Evolutionary conservation across 129 eudicot species (phyloP).

Genomic region (Pittosporum tobira): DNA sequence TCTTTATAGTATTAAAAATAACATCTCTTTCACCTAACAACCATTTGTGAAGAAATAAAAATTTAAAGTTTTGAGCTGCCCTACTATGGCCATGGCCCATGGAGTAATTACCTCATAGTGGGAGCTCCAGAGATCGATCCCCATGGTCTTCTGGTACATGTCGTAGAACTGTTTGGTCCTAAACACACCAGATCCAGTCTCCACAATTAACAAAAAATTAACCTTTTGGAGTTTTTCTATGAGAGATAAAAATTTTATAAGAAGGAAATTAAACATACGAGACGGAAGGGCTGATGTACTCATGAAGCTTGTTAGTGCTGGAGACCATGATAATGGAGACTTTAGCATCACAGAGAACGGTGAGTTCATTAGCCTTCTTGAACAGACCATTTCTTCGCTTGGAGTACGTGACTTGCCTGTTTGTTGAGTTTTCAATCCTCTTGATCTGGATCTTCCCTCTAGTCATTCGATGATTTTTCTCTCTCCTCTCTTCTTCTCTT

Average conservation of each 20-base stretch:
- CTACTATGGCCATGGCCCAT: too few relatives aligned
- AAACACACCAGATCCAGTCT: neutral
- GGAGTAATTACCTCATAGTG: slow-evolving; percentile 27
- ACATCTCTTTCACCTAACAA: too few relatives aligned
- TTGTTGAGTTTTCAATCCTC: slow-evolving; percentile 44
- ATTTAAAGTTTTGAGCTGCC: too few relatives aligned
- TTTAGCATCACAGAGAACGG: slow-evolving; percentile 43
- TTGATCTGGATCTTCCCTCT: slow-evolving; percentile 51
- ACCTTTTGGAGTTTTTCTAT: neutral
- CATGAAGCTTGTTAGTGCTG: slow-evolving; percentile 38
- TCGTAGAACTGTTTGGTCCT: slow-evolving; percentile 35
- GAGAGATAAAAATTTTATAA: neutral
- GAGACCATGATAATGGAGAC: slow-evolving; percentile 43
- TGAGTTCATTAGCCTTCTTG: slow-evolving; percentile 42
- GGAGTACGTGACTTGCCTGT: slow-evolving; percentile 45
- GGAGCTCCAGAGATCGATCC: slow-evolving; percentile 30
- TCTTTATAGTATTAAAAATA: too few relatives aligned
- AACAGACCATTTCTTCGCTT: slow-evolving; percentile 42
- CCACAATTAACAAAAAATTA: neutral
- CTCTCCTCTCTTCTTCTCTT: neutral
- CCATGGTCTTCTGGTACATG: slow-evolving; percentile 26
- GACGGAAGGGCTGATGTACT: slow-evolving; percentile 34
- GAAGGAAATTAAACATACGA: slow-evolving; percentile 13
- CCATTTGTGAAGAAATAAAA: too few relatives aligned
- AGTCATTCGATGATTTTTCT: slow-evolving; percentile 21